A percentile compares a stretch with the other conserved stretches of the same genome.
These are phyloP conservation scores for Blastocystis sp. DNA, from an alignment of 352 stramenopile species.

Conservation along the genomic window DNA sequence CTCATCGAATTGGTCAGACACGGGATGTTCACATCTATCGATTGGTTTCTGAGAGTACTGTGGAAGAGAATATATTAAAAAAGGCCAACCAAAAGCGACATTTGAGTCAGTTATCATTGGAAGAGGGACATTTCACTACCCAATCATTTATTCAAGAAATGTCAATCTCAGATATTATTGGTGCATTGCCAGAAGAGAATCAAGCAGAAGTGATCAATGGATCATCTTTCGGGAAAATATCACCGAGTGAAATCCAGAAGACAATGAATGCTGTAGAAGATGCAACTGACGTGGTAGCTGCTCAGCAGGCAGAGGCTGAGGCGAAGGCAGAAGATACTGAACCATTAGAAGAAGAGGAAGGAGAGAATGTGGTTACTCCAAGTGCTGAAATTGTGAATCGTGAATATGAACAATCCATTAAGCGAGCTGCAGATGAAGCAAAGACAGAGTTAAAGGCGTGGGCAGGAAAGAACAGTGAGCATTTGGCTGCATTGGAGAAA, in stretches of 20 bases:
- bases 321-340: not conserved
- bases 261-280: not conserved
- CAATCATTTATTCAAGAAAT: constrained; percentile 38
- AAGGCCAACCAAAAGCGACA: constrained; percentile 93
- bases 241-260: not conserved
- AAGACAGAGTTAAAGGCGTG: constrained; percentile 47
- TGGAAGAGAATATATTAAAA: constrained; percentile 99
- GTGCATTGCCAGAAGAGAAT: constrained; percentile 18
- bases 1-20: constrained; percentile 92
- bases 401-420: constrained; percentile 8
- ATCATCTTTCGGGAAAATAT: not conserved
- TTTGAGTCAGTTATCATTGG: constrained; percentile 85
- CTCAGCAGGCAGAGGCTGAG: constrained; percentile 11
- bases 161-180: constrained; percentile 19
- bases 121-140: constrained; percentile 48
- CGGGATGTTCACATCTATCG: constrained; percentile 97
- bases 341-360: not conserved
- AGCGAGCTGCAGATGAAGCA: not conserved
- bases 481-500: constrained; percentile 29
- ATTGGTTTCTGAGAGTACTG: constrained; percentile 87
- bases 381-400: not conserved
- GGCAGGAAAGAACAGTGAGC: constrained; percentile 47
- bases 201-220: not conserved
- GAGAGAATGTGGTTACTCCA: not conserved
- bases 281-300: not conserved